Percentiles rank a stretch among this genome's conserved stretches.
Conservation (phyloP, 2,329 filamentous ascomycete genomes). For the Zasmidium citrigriseum region DNA sequence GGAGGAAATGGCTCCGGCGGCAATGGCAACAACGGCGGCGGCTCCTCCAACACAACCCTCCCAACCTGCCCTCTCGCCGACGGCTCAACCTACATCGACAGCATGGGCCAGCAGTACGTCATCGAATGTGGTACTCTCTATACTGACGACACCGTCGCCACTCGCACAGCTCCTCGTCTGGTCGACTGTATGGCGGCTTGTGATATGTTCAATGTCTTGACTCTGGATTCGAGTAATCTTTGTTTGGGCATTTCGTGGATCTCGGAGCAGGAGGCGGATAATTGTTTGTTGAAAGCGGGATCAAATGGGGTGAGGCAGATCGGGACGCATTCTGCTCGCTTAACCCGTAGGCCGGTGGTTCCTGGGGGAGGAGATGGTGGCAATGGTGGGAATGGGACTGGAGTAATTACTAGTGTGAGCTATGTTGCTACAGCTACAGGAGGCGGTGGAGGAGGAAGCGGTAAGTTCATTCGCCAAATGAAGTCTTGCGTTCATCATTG, state of each 20-base stretch:
- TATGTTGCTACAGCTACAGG: not conserved
- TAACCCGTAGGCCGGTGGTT: constrained; percentile 14
- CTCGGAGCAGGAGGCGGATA: constrained; percentile 12
- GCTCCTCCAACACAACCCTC: not conserved
- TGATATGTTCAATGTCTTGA: constrained; percentile 33
- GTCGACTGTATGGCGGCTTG: constrained; percentile 33
- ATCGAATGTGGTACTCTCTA: constrained; percentile 28
- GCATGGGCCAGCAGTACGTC: constrained; percentile 30
- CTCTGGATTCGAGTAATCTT: constrained; percentile 22
- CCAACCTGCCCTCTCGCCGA: not conserved
- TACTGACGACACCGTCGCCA: constrained; percentile 24
- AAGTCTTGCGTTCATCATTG: not conserved
- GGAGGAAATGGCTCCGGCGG: not conserved
- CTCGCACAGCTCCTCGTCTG: constrained; percentile 26
- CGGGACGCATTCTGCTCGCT: constrained; percentile 19
- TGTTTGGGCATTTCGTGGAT: constrained; percentile 32
- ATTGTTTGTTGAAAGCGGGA: constrained; percentile 29
- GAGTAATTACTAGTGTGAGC: not conserved
- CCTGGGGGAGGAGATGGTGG: constrained; percentile 1
- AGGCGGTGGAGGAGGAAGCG: not conserved
- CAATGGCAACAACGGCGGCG: not conserved
- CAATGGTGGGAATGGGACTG: constrained; percentile 1
- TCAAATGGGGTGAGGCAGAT: constrained; percentile 7
- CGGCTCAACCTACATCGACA: constrained; percentile 9
- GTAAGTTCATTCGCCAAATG: not conserved